Percentiles rank a stretch among this genome's conserved stretches.
These are phyloP conservation scores for Pterocarpus santalinus DNA, from an alignment of 306 rosid genomes.

Conservation along the genomic window DNA sequence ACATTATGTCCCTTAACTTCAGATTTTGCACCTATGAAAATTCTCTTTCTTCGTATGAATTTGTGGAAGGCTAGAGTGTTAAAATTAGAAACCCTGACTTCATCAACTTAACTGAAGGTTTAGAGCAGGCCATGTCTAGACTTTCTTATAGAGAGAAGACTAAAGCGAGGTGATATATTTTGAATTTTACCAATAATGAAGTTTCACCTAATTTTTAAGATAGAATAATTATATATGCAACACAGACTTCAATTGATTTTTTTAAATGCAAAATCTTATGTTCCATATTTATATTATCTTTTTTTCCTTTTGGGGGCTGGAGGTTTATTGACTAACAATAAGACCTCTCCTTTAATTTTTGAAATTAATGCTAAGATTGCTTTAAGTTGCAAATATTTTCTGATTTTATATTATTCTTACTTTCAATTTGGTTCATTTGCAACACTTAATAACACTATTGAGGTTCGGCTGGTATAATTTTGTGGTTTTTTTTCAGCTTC, in stretches of 20 bases:
- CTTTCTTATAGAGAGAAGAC: no score
- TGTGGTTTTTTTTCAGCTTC: conserved; percentile 64
- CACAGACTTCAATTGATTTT: neutral
- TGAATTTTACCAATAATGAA: conserved; percentile 18
- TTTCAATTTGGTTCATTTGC: no score
- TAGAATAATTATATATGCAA: neutral
- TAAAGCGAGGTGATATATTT: neutral
- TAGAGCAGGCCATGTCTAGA: no score
- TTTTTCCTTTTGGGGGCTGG: neutral
- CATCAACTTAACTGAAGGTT: no score
- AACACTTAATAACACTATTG: neutral
- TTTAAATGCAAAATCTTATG: neutral
- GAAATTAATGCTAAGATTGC: no score
- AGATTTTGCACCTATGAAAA: conserved; percentile 12
- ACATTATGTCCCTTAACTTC: neutral
- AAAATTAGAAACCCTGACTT: no score
- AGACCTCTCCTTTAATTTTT: no score
- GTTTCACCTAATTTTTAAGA: conserved; percentile 4
- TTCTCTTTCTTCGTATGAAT: conserved; percentile 9
- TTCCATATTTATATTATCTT: neutral
- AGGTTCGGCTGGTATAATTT: conserved; percentile 25
- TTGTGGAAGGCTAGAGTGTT: neutral
- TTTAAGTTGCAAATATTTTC: no score
- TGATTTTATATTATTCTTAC: no score
- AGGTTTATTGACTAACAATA: no score